Conservation (phyloP, 2,329 filamentous ascomycete genomes). For the Fusarium azukiicola region DNA sequence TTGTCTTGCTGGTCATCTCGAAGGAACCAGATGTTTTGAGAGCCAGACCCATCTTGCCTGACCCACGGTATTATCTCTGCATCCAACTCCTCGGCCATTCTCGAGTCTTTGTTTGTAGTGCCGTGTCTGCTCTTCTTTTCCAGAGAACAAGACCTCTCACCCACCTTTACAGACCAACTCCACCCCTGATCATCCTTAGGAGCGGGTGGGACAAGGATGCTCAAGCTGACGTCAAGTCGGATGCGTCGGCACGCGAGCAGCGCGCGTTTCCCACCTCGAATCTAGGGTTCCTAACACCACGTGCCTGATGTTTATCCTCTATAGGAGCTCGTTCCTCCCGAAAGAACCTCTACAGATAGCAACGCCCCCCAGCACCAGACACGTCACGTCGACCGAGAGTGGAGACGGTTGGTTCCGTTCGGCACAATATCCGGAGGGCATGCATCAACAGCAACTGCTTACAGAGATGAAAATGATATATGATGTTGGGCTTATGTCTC, state of each 20-base stretch:
- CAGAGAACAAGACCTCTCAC: neutral
- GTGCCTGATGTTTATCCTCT: conserved; percentile 29
- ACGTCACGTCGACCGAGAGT: conserved; percentile 37
- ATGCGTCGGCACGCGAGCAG: conserved; percentile 48
- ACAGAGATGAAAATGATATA: neutral
- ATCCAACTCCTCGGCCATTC: conserved; percentile 1
- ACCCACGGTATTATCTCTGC: neutral
- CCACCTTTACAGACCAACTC: conserved; percentile 1
- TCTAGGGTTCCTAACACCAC: conserved; percentile 30
- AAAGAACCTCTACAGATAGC: neutral
- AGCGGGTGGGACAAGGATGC: conserved; percentile 7
- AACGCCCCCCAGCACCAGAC: conserved; percentile 14
- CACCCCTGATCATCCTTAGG: neutral
- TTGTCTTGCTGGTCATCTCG: neutral
- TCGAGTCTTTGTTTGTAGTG: neutral
- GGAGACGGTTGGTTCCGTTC: conserved; percentile 29
- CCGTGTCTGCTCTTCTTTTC: neutral
- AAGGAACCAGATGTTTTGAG: neutral
- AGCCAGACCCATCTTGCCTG: neutral
- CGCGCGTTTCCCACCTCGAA: conserved; percentile 14
- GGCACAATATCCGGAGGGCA: conserved; percentile 32
- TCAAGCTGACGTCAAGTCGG: conserved; percentile 32
- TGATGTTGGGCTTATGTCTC: conserved; percentile 27
- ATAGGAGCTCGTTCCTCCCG: conserved; percentile 34
- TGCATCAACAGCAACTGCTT: neutral